Percentiles rank a stretch among this genome's conserved stretches.
Evolutionary conservation across 495 filamentous ascomycete species (phyloP).

Genomic region (Tuber brumale): DNA sequence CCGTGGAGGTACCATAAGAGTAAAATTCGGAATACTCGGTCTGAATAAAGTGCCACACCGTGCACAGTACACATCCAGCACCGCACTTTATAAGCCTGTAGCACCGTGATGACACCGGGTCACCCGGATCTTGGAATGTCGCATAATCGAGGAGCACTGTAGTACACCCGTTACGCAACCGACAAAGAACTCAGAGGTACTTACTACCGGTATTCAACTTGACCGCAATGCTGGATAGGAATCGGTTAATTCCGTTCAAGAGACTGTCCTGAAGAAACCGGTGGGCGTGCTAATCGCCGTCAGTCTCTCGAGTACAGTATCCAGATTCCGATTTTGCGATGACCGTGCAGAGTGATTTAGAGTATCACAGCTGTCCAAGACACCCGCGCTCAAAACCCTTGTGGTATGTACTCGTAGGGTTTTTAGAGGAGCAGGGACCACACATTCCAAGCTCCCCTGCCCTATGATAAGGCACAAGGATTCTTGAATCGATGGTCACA

Average conservation of each 20-base stretch:
- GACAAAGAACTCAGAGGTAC: neutral
- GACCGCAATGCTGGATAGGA: neutral
- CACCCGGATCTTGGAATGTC: neutral
- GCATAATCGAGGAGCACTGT: neutral
- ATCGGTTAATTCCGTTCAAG: neutral
- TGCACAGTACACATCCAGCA: neutral
- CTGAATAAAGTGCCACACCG: neutral
- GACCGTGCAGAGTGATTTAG: neutral
- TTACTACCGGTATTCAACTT: neutral
- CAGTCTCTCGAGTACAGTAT: neutral
- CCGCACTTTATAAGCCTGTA: neutral
- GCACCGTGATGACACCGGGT: neutral
- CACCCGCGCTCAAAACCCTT: neutral
- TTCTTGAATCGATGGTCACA: neutral
- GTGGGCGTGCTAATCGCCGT: neutral
- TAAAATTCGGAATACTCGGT: neutral
- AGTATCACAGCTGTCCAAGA: neutral
- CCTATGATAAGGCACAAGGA: conserved; percentile 1
- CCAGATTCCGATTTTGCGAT: neutral
- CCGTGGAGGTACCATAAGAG: neutral
- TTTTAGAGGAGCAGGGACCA: neutral
- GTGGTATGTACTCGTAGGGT: neutral
- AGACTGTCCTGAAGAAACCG: neutral
- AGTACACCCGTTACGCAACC: neutral
- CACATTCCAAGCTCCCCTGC: neutral